phyloP scores from a whole-genome alignment of 306 rosid species.

The Casuarina cunninghamiana region DNA sequence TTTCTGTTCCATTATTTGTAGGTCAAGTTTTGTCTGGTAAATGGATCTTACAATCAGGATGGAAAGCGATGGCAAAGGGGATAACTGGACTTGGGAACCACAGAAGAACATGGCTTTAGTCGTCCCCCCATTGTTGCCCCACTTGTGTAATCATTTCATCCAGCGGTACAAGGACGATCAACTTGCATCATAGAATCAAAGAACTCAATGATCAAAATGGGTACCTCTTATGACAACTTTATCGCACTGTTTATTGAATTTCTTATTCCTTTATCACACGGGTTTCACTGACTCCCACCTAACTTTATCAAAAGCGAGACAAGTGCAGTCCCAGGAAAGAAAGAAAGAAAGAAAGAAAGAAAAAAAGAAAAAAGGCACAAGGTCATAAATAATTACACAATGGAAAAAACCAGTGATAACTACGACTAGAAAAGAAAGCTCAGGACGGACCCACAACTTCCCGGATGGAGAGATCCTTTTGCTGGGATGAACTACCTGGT shows the following conservation, averaged over 20 bases:
- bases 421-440: too few species aligned
- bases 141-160: slow-evolving; percentile 40
- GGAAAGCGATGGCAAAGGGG: slow-evolving; percentile 27
- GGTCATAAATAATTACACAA: slow-evolving; percentile 40
- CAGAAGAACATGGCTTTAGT: slow-evolving; percentile 30
- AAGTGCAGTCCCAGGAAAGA: slow-evolving; percentile 10
- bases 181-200: slow-evolving; percentile 25
- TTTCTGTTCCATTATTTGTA: neutral
- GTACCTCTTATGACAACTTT: slow-evolving; percentile 45
- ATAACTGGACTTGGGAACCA: slow-evolving; percentile 22
- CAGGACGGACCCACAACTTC: slow-evolving; percentile 25
- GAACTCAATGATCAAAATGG: slow-evolving; percentile 44
- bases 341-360: neutral
- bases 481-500: neutral
- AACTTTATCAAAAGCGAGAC: slow-evolving; percentile 27
- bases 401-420: slow-evolving; percentile 1
- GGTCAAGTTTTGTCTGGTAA: slow-evolving; percentile 28
- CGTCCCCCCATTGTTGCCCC: slow-evolving; percentile 38
- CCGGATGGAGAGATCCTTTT: neutral
- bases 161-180: slow-evolving; percentile 16
- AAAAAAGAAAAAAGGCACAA: slow-evolving; percentile 25
- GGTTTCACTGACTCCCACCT: slow-evolving; percentile 60
- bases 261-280: slow-evolving; percentile 50
- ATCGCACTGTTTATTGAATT: slow-evolving; percentile 44
- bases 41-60: neutral